Evolutionary conservation across 192 early-diverging fungal genomes (phyloP).

Genomic region (Backusella tuberculispora): DNA sequence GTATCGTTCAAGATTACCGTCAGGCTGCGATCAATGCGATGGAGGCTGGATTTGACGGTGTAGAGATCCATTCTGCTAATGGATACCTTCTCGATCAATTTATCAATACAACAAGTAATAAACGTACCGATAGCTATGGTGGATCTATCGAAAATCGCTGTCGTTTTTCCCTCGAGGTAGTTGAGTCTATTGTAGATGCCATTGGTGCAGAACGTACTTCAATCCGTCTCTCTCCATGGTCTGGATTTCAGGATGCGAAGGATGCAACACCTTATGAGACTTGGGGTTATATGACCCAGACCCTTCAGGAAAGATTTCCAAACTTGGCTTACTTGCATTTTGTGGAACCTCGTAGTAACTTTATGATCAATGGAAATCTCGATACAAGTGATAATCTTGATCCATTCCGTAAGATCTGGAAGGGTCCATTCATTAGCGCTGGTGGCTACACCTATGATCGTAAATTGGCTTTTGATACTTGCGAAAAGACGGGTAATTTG

Average conservation of each 20-base stretch:
- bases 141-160: constrained; percentile 37
- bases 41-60: constrained; percentile 80
- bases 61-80: constrained; percentile 93
- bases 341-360: constrained; percentile 32
- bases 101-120: constrained; percentile 77
- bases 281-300: constrained; percentile 29
- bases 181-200: constrained; percentile 29
- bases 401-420: constrained; percentile 29
- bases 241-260: constrained; percentile 38
- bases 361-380: constrained; percentile 53
- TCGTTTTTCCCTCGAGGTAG: constrained; percentile 37
- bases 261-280: constrained; percentile 36
- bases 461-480: neutral
- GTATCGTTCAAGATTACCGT: constrained; percentile 64
- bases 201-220: constrained; percentile 42
- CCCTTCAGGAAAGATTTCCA: constrained; percentile 34
- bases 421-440: constrained; percentile 27
- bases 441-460: constrained; percentile 29
- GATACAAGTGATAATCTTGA: constrained; percentile 5
- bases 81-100: constrained; percentile 90
- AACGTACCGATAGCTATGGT: constrained; percentile 61
- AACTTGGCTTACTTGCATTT: constrained; percentile 41
- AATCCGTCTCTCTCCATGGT: constrained; percentile 40
- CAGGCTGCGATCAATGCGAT: constrained; percentile 68
- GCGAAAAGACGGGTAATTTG: constrained; percentile 30